Percentiles rank a stretch among this genome's conserved stretches.
Conservation (phyloP, 257 asterid genomes). For the Salvia hispanica region DNA sequence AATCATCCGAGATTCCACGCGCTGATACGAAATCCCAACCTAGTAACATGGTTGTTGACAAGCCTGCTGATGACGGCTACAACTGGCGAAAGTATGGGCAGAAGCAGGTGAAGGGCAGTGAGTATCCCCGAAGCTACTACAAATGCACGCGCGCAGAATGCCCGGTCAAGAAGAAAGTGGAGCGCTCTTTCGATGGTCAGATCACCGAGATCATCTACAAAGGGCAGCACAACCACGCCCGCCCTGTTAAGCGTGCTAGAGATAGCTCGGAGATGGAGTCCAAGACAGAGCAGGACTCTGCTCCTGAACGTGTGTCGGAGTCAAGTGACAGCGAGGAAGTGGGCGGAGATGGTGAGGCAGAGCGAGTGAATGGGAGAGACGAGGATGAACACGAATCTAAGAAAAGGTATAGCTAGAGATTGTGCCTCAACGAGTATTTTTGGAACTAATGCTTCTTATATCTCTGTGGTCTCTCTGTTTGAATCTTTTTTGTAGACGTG, state of each 20-base stretch:
- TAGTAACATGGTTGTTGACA: conserved; percentile 35
- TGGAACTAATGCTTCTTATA: background rate
- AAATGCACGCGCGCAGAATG: conserved; percentile 69
- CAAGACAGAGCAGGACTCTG: conserved; percentile 51
- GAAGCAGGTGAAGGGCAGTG: conserved; percentile 71
- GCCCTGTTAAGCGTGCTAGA: conserved; percentile 51
- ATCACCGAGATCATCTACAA: conserved; percentile 71
- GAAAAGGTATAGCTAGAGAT: conserved; percentile 54
- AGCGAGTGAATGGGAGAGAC: conserved; percentile 50
- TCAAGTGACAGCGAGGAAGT: conserved; percentile 70
- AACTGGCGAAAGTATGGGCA: conserved; percentile 78
- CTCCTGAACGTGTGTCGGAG: conserved; percentile 60
- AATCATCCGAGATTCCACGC: conserved; percentile 19
- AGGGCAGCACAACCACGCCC: conserved; percentile 81
- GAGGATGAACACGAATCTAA: conserved; percentile 79
- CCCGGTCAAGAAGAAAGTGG: conserved; percentile 79
- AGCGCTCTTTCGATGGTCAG: conserved; percentile 64
- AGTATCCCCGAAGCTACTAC: conserved; percentile 66
- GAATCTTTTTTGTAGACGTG: conserved; percentile 46
- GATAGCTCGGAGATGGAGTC: conserved; percentile 52
- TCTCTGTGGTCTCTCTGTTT: background rate
- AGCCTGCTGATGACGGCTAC: conserved; percentile 61
- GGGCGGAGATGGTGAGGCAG: conserved; percentile 49
- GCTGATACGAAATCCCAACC: conserved; percentile 33
- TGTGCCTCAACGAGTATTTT: background rate